Evolutionary conservation across 495 filamentous ascomycete species (phyloP), one percentile per base, ranked within the genome.

Genomic region (Bryoglossum gracile): DNA sequence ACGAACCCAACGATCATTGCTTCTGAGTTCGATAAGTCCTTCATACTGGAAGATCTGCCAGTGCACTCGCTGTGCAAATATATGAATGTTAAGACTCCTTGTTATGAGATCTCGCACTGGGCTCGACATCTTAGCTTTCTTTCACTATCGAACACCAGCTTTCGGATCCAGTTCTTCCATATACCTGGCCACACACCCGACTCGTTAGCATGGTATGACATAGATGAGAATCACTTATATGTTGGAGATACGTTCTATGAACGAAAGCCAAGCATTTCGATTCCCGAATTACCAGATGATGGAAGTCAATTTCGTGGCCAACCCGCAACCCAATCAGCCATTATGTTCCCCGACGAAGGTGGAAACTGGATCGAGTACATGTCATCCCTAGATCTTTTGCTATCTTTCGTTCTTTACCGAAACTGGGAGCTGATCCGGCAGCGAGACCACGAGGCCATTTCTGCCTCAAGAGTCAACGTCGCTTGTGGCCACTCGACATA

Each of bases 161-260:
- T 67, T 18, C 46, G 52, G 8, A 44, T 69, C 23, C 60, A 61
- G 39, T 63, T 69, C 14, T 48, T 71, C 14, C 65, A 71, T 22
- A 65, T 65, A 1, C 64, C 66, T 6, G 68, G 68, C 43, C 68
- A 69, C 48, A 71, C 68, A 3, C 67, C 67, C 3, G 67, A 68
- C 48, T 62, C 64, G n/a, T 40, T 69, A 0, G 65, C 67, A 9
- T 68, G 60, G 57, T 71, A 66, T 33, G 68, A 71, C 42, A 34
- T 58, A 30, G 53, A 57, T 5, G 65, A 68, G 34, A 63, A 58
- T 35, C 55, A 62, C 35, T 51, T 71, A 0, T 71, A 65, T 41
- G 63, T 67, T 23, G 67, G 68, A n/a, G 68, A 71, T 34, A 59
- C 62, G 10, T 67, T 71, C 53, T 71, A 67, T 49, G 59, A 62